Conservation (phyloP, 176 grass and related monocot genomes). For the Poa pratensis region DNA sequence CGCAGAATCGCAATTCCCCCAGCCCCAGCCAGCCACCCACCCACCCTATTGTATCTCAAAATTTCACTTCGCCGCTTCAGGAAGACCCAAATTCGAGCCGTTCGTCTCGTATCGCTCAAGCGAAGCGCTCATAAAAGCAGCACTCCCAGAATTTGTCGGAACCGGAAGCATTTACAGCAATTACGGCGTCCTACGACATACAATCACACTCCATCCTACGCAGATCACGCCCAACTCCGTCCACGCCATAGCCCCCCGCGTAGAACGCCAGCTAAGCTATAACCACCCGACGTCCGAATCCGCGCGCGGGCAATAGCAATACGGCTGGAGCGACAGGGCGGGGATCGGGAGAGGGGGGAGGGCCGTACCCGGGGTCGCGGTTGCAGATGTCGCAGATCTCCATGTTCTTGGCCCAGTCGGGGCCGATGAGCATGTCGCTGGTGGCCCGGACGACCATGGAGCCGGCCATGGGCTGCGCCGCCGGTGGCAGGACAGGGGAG, state of each 20-base stretch:
- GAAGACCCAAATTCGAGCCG: constrained; percentile 6
- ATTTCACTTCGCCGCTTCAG: background rate
- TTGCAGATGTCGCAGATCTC: constrained; percentile 98
- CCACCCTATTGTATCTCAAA: background rate
- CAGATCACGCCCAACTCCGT: background rate
- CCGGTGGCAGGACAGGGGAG: background rate
- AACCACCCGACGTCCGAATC: background rate
- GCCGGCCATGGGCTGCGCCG: constrained; percentile 63
- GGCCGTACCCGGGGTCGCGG: constrained; percentile 77
- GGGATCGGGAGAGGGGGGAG: background rate
- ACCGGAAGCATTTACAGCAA: background rate
- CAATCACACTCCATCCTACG: constrained; percentile 7
- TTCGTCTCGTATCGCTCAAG: background rate
- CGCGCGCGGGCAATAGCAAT: background rate
- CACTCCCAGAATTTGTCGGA: background rate
- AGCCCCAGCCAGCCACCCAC: background rate
- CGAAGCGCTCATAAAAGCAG: background rate
- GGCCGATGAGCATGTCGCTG: constrained; percentile 82
- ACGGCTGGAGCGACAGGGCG: background rate
- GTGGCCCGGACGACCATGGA: constrained; percentile 79
- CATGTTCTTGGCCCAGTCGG: constrained; percentile 99
- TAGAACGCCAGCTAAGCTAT: background rate
- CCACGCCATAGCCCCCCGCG: background rate
- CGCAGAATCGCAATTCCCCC: background rate
- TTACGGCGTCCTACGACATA: background rate